A percentile compares a stretch with the other conserved stretches of the same genome.
phyloP scores from a whole-genome alignment of 2,329 filamentous ascomycete genomes.

The Talaromyces islandicus region DNA sequence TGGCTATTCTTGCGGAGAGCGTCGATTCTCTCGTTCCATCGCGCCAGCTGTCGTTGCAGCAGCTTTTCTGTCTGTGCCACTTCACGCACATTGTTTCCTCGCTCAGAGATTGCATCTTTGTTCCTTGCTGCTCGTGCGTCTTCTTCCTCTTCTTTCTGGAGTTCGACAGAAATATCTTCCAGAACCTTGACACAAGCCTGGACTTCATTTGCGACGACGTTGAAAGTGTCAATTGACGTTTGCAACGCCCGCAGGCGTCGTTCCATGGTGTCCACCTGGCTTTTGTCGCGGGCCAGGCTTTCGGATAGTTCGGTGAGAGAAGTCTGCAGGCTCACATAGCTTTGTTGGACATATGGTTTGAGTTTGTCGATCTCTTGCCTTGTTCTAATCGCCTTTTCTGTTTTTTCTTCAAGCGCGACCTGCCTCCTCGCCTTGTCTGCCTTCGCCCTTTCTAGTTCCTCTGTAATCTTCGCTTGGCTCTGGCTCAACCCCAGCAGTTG shows the following conservation, averaged over 20 bases:
- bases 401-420: conserved; percentile 47
- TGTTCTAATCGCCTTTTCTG: conserved; percentile 53
- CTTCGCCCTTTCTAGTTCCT: conserved; percentile 77
- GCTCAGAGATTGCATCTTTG: conserved; percentile 78
- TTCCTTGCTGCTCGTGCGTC: conserved; percentile 72
- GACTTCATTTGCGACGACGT: conserved; percentile 77
- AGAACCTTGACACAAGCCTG: conserved; percentile 82
- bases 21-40: conserved; percentile 82
- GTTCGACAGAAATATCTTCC: conserved; percentile 77
- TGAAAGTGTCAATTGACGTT: conserved; percentile 85
- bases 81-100: conserved; percentile 82
- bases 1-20: conserved; percentile 73
- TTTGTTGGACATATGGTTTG: conserved; percentile 86
- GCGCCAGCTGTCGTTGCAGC: conserved; percentile 73
- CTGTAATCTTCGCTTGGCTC: conserved; percentile 75
- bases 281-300: conserved; percentile 69
- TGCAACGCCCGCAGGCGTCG: conserved; percentile 82
- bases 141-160: conserved; percentile 89
- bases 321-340: conserved; percentile 74
- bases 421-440: conserved; percentile 73
- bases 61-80: conserved; percentile 83
- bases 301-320: conserved; percentile 76
- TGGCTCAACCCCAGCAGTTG: conserved; percentile 72
- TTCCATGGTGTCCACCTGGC: conserved; percentile 81
- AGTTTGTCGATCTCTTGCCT: conserved; percentile 85